These are phyloP conservation scores for Maudiozyma bulderi DNA, from an alignment of 805 yeast species.

Conservation along the genomic window DNA sequence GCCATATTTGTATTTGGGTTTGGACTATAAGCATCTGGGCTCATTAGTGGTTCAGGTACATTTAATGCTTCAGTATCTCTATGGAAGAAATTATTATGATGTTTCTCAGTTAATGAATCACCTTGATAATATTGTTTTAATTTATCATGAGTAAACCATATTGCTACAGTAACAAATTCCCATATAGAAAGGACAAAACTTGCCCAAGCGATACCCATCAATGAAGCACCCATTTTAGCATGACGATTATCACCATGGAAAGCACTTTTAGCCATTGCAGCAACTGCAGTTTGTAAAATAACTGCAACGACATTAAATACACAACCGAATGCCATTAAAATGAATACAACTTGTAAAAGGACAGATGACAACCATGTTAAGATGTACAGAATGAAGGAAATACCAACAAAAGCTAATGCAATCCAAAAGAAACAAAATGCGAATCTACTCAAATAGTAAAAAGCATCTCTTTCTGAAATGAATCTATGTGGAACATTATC, in stretches of 20 bases:
- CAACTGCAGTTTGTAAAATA: constrained; percentile 63
- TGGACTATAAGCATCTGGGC: constrained; percentile 5
- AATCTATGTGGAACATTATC: constrained; percentile 45
- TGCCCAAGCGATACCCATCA: constrained; percentile 65
- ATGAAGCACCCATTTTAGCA: constrained; percentile 45
- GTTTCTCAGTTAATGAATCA: not conserved
- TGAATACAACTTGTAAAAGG: constrained; percentile 45
- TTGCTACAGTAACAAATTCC: constrained; percentile 5
- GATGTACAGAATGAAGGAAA: constrained; percentile 46
- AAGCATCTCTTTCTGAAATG: constrained; percentile 43
- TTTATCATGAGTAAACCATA: not conserved
- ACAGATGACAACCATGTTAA: constrained; percentile 48
- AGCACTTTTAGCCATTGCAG: constrained; percentile 64
- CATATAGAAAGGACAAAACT: constrained; percentile 36
- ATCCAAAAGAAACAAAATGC: constrained; percentile 54
- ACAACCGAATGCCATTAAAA: constrained; percentile 42
- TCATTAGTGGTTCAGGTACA: constrained; percentile 7
- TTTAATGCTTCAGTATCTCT: constrained; percentile 5
- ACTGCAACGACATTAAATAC: constrained; percentile 54
- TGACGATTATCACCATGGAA: constrained; percentile 41
- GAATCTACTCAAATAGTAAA: constrained; percentile 57
- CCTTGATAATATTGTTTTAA: not conserved
- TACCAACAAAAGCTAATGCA: constrained; percentile 52
- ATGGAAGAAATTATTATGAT: constrained; percentile 7
- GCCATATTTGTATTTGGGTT: not conserved